Percentiles rank a stretch among this genome's conserved stretches.
Evolutionary conservation across 441 rosid species (phyloP).

Genomic region (Biscutella laevigata): DNA sequence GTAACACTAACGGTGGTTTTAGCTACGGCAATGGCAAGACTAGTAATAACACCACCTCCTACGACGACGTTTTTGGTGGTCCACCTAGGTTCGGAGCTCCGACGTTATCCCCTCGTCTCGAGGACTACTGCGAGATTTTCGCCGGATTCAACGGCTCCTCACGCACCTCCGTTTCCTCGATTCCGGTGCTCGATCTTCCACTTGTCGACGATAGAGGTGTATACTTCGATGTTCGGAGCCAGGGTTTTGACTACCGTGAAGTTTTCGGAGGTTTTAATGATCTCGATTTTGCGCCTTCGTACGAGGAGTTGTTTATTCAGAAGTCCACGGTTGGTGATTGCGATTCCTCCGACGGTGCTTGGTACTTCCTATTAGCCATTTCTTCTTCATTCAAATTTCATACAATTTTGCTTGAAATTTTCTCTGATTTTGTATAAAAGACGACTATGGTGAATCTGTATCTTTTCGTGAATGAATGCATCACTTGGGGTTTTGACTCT

Average conservation of each 20-base stretch:
- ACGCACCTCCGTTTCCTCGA: constrained; percentile 59
- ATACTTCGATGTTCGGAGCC: constrained; percentile 55
- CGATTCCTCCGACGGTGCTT: constrained; percentile 60
- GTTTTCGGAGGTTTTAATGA: constrained; percentile 61
- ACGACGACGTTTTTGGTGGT: constrained; percentile 76
- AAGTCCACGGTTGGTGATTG: constrained; percentile 31
- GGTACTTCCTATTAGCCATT: constrained; percentile 29
- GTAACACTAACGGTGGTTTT: constrained; percentile 21
- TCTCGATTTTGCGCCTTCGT: constrained; percentile 56
- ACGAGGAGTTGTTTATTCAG: constrained; percentile 48
- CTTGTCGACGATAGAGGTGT: constrained; percentile 36
- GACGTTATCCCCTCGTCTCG: constrained; percentile 63
- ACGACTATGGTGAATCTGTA: too few species aligned
- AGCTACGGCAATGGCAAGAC: constrained; percentile 27
- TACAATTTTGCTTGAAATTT: too few species aligned
- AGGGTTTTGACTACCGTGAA: constrained; percentile 59
- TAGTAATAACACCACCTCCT: constrained; percentile 23
- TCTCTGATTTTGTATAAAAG: too few species aligned
- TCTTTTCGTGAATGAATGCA: too few species aligned
- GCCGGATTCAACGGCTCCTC: constrained; percentile 55
- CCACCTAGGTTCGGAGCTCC: constrained; percentile 54
- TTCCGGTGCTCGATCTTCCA: constrained; percentile 89
- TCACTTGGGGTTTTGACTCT: too few species aligned
- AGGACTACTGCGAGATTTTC: constrained; percentile 80
- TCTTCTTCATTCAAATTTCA: too few species aligned